These are phyloP conservation scores for Haematococcus lacustris DNA, from an alignment of 139 green algal species.

Conservation along the genomic window DNA sequence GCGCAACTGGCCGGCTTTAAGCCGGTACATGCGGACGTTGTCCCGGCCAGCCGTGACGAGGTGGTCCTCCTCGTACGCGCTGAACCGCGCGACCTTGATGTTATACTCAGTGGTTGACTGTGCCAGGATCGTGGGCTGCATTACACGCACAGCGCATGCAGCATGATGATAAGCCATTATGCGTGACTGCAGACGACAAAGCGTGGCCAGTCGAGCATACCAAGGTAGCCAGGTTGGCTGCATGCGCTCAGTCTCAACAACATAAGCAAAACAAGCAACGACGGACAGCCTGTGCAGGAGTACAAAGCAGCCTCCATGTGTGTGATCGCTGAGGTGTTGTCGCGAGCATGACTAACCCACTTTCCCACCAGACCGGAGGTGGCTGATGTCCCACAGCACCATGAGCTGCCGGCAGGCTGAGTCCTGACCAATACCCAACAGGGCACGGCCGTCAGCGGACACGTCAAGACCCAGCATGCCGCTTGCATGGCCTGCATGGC, in stretches of 20 bases:
- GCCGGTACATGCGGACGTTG: slow-evolving; percentile 66
- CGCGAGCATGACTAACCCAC: too few relatives aligned
- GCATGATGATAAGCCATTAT: too few relatives aligned
- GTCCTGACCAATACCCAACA: slow-evolving; percentile 65
- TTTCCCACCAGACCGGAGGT: slow-evolving; percentile 11
- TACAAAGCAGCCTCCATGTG: background rate
- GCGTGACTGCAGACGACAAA: too few relatives aligned
- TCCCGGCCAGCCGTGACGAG: slow-evolving; percentile 63
- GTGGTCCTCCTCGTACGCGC: slow-evolving; percentile 55
- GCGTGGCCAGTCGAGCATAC: too few relatives aligned
- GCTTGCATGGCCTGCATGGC: slow-evolving; percentile 51
- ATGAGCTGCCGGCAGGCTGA: slow-evolving; percentile 51
- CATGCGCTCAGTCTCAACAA: too few relatives aligned
- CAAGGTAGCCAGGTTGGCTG: too few relatives aligned
- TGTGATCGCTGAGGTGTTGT: too few relatives aligned
- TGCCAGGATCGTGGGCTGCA: slow-evolving; percentile 36
- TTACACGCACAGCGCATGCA: too few relatives aligned
- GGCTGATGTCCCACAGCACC: slow-evolving; percentile 63
- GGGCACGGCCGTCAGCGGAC: slow-evolving; percentile 46
- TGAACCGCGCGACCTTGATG: slow-evolving; percentile 57
- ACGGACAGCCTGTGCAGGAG: background rate
- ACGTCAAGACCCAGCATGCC: slow-evolving; percentile 61
- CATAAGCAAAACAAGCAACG: too few relatives aligned
- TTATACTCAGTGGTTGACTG: slow-evolving; percentile 55
- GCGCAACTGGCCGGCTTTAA: slow-evolving; percentile 56